Base-by-base conservation (phyloP, 345 rosid genomes). In the Cardiospermum halicacabum region DNA sequence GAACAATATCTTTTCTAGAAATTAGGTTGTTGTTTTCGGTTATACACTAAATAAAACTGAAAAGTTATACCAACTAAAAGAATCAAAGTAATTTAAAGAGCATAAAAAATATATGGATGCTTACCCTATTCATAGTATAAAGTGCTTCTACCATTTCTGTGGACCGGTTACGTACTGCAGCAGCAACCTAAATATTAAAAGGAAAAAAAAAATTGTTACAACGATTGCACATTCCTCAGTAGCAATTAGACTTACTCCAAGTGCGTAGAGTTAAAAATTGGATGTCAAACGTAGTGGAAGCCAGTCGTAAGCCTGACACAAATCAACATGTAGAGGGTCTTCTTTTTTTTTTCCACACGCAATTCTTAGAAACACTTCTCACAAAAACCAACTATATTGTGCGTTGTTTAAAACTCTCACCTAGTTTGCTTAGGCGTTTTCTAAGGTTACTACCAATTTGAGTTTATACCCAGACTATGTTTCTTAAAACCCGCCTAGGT, bases 131-230 rank as follows among this genome's bases (percentile, higher is more conserved):
- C 89, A 89, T 84, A 56, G 82, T 75, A 66, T 84, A 89, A 65
- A 89, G 81, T 30, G 92, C 89, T 65, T 86, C 96, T 48, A 83
- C 84, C 89, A 84, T 89, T 71, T 86, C 96, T 71, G 42, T 71
- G 47, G 96, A 77, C 62, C 96, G 81, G 71, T 82, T 78, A 31
- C 58, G 82, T 56, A 89, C 84, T 58, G 56, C 78, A 19, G 68
- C 72, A 55, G 89, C 84, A 26, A 89, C 85, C 96, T 89, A 69
- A 5, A 74, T 73, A 78, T 67, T 32, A 32, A 54, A 47, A 65
- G 51, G 67, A 24, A n/a, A 48, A 18, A 36, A 57, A 30, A 51
- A 11, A 24, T 49, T 51, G 36, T 48, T 36, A 69, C 26, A 30
- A 21, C 13, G 47, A 55, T 24, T 39, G 53, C 47, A 34, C 28